Conservation (phyloP, 208 protist genomes). For the Acanthamoeba royreba region DNA sequence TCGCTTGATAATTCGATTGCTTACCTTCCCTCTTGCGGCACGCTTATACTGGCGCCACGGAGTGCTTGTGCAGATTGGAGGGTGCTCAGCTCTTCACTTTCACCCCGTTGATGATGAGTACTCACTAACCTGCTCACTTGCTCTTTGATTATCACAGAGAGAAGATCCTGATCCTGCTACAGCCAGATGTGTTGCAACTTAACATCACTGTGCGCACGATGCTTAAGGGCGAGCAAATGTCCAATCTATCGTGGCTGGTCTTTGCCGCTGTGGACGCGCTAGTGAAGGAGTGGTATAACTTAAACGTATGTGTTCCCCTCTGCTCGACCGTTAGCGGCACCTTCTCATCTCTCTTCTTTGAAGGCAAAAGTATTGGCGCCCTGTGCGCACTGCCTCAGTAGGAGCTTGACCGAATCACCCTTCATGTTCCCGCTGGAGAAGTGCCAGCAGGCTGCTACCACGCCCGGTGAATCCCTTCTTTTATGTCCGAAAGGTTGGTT, state of each 20-base stretch:
- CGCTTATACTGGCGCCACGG: neutral
- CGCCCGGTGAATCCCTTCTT: neutral
- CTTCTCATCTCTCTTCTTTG: neutral
- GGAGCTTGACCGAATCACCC: neutral
- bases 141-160: neutral
- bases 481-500: neutral
- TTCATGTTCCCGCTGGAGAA: neutral
- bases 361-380: constrained; percentile 11
- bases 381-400: neutral
- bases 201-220: neutral
- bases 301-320: neutral
- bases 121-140: neutral
- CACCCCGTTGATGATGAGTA: neutral
- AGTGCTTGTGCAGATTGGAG: neutral
- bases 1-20: neutral
- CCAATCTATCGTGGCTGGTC: constrained; percentile 1
- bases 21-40: neutral
- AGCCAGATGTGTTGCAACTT: neutral
- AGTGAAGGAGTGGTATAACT: neutral
- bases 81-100: neutral
- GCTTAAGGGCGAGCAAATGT: constrained; percentile 5
- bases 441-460: neutral
- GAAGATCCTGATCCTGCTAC: neutral
- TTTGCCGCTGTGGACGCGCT: neutral
- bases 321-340: neutral